Conservation (phyloP, 192 early-diverging fungal species). For the Coemansia umbellata region DNA sequence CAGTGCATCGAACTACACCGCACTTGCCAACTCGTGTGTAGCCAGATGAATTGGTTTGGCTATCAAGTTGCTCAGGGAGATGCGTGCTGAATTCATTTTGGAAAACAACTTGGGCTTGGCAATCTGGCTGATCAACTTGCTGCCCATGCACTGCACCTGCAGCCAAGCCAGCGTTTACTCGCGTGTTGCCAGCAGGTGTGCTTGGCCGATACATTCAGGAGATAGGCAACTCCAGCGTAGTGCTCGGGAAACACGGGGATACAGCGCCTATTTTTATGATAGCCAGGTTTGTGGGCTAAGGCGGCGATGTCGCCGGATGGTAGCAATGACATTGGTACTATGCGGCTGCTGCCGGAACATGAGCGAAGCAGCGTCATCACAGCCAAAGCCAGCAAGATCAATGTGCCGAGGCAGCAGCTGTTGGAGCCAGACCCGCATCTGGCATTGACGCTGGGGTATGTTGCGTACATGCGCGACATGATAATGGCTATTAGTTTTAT, state of each 20-base stretch:
- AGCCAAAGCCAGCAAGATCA: constrained; percentile 7
- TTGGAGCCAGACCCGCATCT: constrained; percentile 30
- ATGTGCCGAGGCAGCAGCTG: constrained; percentile 11
- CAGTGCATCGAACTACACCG: constrained; percentile 6
- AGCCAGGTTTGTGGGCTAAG: no score
- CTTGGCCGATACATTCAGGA: constrained; percentile 27
- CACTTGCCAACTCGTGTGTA: constrained; percentile 18
- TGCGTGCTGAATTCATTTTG: background rate
- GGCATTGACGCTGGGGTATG: constrained; percentile 34
- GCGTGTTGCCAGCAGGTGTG: constrained; percentile 2
- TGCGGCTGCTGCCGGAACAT: constrained; percentile 8
- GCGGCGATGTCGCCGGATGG: constrained; percentile 9
- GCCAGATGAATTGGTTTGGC: constrained; percentile 3
- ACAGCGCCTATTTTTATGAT: constrained; percentile 6
- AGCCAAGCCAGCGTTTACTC: constrained; percentile 17
- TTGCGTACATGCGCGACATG: constrained; percentile 9
- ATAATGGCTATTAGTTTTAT: no score
- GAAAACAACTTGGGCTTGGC: constrained; percentile 32
- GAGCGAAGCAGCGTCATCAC: constrained; percentile 16
- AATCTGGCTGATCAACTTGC: background rate
- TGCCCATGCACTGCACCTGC: constrained; percentile 28
- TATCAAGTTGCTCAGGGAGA: constrained; percentile 1
- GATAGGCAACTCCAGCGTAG: constrained; percentile 21
- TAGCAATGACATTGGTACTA: background rate
- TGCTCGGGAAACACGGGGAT: background rate